Evolutionary conservation across 2,329 filamentous ascomycete species (phyloP).

Genomic region (Cordyceps militaris): DNA sequence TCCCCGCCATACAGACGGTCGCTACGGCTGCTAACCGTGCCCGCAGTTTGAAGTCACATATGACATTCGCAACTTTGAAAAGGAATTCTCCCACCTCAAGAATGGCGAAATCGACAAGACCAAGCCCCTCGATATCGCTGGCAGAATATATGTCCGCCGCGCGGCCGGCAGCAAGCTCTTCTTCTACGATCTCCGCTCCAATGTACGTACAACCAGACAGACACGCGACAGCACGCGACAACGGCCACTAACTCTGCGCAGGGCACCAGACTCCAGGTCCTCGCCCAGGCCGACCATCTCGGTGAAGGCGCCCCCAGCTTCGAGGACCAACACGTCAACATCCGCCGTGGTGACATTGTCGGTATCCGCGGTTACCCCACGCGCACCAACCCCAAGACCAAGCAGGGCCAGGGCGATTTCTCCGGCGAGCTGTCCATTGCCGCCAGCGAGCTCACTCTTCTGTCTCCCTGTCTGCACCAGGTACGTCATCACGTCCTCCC

Average conservation of each 20-base stretch:
- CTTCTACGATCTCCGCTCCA: slow-evolving; percentile 66
- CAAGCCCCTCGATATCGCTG: slow-evolving; percentile 68
- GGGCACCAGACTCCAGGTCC: slow-evolving; percentile 72
- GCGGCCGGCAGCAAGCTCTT: slow-evolving; percentile 74
- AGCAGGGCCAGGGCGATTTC: slow-evolving; percentile 61
- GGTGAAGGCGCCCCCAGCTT: slow-evolving; percentile 61
- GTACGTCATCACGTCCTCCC: slow-evolving; percentile 26
- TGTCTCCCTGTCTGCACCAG: slow-evolving; percentile 80
- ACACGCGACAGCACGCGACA: neutral
- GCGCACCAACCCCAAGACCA: slow-evolving; percentile 83
- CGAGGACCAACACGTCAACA: slow-evolving; percentile 79
- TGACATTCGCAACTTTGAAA: slow-evolving; percentile 71
- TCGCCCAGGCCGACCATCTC: slow-evolving; percentile 80
- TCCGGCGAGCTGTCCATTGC: slow-evolving; percentile 87
- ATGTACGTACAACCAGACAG: slow-evolving; percentile 20
- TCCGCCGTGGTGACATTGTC: slow-evolving; percentile 88
- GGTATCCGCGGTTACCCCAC: slow-evolving; percentile 40
- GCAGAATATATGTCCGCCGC: slow-evolving; percentile 84
- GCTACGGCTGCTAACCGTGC: neutral
- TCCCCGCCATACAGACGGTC: neutral
- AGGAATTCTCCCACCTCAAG: slow-evolving; percentile 73
- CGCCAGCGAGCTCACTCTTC: slow-evolving; percentile 74
- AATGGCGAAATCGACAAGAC: slow-evolving; percentile 79
- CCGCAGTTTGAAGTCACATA: slow-evolving; percentile 69
- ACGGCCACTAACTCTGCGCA: slow-evolving; percentile 19